phyloP scores from a whole-genome alignment of 352 stramenopile genomes.

The Pythium guiyangense region DNA sequence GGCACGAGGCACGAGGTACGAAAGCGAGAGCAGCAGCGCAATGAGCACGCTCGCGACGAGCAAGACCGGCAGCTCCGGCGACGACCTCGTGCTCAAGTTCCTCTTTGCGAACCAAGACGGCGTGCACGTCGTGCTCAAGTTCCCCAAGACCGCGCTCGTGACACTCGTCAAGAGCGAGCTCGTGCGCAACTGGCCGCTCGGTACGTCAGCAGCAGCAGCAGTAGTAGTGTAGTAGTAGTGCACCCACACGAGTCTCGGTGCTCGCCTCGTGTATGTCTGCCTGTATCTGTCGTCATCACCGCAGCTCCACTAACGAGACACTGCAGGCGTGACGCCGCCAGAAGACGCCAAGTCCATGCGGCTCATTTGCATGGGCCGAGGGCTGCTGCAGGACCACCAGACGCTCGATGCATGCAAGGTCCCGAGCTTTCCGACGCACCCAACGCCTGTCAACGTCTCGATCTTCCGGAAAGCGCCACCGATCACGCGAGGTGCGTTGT shows the following conservation, averaged over 20 bases:
- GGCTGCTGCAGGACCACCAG: constrained; percentile 87
- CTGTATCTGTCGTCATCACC: not conserved
- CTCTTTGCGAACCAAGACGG: constrained; percentile 84
- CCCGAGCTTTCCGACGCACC: constrained; percentile 91
- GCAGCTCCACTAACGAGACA: not conserved
- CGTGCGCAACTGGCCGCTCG: constrained; percentile 59
- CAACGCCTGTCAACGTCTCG: constrained; percentile 94
- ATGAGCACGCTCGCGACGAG: constrained; percentile 12
- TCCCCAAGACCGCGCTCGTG: constrained; percentile 42
- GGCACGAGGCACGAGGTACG: no score
- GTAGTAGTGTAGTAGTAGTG: not conserved
- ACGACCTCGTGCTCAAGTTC: constrained; percentile 74
- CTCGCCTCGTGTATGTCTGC: not conserved
- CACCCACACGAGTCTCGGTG: not conserved
- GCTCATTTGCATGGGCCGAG: constrained; percentile 94
- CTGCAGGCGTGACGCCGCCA: constrained; percentile 35
- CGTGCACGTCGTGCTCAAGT: constrained; percentile 57
- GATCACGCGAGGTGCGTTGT: constrained; percentile 21
- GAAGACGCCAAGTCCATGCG: constrained; percentile 68
- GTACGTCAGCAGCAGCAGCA: constrained; percentile 16
- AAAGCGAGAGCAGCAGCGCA: not conserved
- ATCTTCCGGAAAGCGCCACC: constrained; percentile 47
- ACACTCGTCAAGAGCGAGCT: constrained; percentile 61
- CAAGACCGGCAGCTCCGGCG: constrained; percentile 29
- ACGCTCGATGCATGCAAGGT: constrained; percentile 82